phyloP scores from a whole-genome alignment of 2,329 filamentous ascomycete species.

The Colletotrichum simmondsii region DNA sequence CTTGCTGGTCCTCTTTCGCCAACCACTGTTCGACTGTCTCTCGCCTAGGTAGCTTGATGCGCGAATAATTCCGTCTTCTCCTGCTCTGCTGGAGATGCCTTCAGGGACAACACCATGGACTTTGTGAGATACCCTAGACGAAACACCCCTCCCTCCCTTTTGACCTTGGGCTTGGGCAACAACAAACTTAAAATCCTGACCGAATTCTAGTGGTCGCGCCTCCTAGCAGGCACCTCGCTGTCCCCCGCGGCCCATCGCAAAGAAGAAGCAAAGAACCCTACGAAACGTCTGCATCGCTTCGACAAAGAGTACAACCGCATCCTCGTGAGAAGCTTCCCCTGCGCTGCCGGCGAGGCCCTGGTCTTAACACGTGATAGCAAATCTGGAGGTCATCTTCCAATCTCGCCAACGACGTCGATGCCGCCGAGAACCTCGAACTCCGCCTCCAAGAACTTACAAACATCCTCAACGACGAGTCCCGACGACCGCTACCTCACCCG shows the following conservation, averaged over 20 bases:
- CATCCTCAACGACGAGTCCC: constrained; percentile 89
- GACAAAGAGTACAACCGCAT: constrained; percentile 74
- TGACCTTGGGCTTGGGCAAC: background rate
- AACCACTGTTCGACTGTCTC: background rate
- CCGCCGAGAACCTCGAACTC: constrained; percentile 71
- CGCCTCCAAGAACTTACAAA: constrained; percentile 72
- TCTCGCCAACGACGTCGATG: constrained; percentile 68
- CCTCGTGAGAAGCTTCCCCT: constrained; percentile 58
- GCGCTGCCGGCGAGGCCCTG: background rate
- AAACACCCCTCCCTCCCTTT: background rate
- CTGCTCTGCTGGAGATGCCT: constrained; percentile 53
- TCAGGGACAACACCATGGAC: constrained; percentile 60
- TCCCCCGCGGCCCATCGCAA: constrained; percentile 65
- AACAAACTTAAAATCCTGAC: background rate
- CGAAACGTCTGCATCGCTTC: constrained; percentile 73
- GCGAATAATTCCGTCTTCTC: constrained; percentile 3
- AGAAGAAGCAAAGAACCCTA: constrained; percentile 71
- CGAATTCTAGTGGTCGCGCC: constrained; percentile 69
- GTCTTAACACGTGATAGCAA: constrained; percentile 31
- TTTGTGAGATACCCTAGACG: constrained; percentile 56
- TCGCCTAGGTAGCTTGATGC: constrained; percentile 22
- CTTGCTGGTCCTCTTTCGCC: no score
- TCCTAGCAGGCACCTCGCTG: constrained; percentile 71
- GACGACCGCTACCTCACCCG: constrained; percentile 87
- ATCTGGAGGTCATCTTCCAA: constrained; percentile 72